These are phyloP conservation scores for Gleditsia sinensis DNA, from an alignment of 306 rosid genomes.

Conservation along the genomic window DNA sequence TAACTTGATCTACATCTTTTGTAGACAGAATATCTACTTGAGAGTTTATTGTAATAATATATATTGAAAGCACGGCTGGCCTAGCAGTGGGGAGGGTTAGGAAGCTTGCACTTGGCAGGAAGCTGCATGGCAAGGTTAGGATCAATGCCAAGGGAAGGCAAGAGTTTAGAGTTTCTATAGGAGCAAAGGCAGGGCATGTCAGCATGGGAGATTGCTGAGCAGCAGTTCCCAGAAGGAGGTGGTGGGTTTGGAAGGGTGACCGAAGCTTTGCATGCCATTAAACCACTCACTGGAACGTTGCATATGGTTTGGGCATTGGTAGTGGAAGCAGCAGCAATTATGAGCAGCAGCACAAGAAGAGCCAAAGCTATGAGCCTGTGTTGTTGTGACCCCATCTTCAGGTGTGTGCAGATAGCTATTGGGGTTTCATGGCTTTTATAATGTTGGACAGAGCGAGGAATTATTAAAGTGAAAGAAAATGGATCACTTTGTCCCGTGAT, in stretches of 20 bases:
- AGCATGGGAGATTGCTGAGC: slow-evolving; percentile 44
- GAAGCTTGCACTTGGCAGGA: slow-evolving; percentile 57
- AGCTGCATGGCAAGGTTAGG: slow-evolving; percentile 60
- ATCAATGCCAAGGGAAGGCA: slow-evolving; percentile 67
- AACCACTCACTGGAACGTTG: slow-evolving; percentile 41
- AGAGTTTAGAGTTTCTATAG: slow-evolving; percentile 48
- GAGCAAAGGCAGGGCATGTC: slow-evolving; percentile 58
- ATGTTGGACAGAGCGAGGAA: background rate
- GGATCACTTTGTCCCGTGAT: background rate
- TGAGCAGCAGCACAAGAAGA: slow-evolving; percentile 10
- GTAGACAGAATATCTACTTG: too few species aligned
- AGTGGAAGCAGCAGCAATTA: background rate
- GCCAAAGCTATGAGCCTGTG: background rate
- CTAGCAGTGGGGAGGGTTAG: slow-evolving; percentile 52
- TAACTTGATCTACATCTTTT: background rate
- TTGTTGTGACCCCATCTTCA: background rate
- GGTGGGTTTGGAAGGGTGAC: slow-evolving; percentile 58
- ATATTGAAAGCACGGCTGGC: background rate
- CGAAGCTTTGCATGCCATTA: slow-evolving; percentile 52
- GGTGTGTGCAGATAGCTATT: too few species aligned
- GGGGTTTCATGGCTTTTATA: background rate
- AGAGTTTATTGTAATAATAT: background rate
- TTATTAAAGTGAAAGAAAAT: too few species aligned
- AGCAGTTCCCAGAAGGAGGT: slow-evolving; percentile 41
- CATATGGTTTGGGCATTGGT: slow-evolving; percentile 46